A percentile compares a stretch with the other conserved stretches of the same genome.
These are phyloP conservation scores for Tolypocladium inflatum DNA, from an alignment of 2,329 filamentous ascomycete species.

Conservation along the genomic window DNA sequence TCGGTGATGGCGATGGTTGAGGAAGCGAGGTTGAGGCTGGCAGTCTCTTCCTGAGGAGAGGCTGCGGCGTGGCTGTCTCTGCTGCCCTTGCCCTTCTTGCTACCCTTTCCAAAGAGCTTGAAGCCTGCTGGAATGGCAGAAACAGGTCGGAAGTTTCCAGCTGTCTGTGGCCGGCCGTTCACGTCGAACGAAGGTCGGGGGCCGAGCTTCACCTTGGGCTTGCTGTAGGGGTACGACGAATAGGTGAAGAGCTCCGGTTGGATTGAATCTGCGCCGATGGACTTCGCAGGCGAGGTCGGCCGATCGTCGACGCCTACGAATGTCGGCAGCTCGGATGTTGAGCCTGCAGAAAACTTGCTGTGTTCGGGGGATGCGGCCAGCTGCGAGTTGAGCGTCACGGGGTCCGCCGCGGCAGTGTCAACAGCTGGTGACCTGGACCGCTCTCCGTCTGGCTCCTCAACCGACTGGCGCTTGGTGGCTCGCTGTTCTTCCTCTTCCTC, in stretches of 20 bases:
- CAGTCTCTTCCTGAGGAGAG: constrained; percentile 24
- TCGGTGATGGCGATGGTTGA: constrained; percentile 26
- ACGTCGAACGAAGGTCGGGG: constrained; percentile 70
- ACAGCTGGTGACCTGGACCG: constrained; percentile 18
- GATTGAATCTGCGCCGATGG: constrained; percentile 33
- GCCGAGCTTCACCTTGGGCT: constrained; percentile 80
- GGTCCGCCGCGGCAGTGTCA: constrained; percentile 13
- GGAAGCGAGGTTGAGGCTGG: constrained; percentile 26
- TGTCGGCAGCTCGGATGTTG: constrained; percentile 38
- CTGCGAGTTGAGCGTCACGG: constrained; percentile 41
- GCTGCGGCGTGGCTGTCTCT: constrained; percentile 11
- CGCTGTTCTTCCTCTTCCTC: constrained; percentile 68
- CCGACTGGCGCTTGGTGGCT: constrained; percentile 50
- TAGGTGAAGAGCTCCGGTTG: constrained; percentile 42
- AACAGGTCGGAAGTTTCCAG: constrained; percentile 57
- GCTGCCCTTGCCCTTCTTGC: constrained; percentile 33
- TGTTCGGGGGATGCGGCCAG: constrained; percentile 41
- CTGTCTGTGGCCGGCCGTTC: constrained; percentile 51
- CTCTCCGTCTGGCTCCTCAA: constrained; percentile 31
- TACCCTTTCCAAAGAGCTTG: constrained; percentile 54
- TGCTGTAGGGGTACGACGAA: constrained; percentile 42
- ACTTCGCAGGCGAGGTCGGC: constrained; percentile 35
- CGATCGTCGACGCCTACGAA: constrained; percentile 38
- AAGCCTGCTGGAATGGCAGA: constrained; percentile 75
- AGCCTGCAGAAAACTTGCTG: constrained; percentile 36